Conservation (phyloP, 805 yeast species). For the Cyberlindnera galapagoensis region DNA sequence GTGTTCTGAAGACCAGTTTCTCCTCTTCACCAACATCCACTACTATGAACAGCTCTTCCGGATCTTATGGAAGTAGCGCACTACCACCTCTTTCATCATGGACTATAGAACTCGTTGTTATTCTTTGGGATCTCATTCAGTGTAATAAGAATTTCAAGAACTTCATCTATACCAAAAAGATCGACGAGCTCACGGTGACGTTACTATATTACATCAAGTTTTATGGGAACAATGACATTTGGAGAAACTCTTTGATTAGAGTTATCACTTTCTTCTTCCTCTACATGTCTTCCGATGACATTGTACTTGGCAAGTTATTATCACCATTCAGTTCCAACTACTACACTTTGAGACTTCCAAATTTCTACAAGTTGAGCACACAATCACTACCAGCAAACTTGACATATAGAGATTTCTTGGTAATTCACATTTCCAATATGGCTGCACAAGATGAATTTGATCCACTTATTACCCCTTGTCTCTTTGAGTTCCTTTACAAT, state of each 20-base stretch:
- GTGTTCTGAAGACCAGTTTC: constrained; percentile 18
- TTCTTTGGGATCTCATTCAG: constrained; percentile 73
- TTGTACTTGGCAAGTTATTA: constrained; percentile 34
- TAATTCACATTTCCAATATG: constrained; percentile 44
- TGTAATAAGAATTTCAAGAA: constrained; percentile 55
- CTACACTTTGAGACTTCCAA: constrained; percentile 47
- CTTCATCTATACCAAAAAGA: constrained; percentile 38
- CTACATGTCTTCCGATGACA: constrained; percentile 37
- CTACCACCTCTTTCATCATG: constrained; percentile 38
- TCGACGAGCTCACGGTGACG: constrained; percentile 47
- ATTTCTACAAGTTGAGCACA: constrained; percentile 36
- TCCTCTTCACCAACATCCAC: constrained; percentile 9
- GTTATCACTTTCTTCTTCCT: constrained; percentile 46
- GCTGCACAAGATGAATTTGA: constrained; percentile 31
- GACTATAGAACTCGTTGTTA: constrained; percentile 51
- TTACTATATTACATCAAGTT: constrained; percentile 52
- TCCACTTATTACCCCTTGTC: constrained; percentile 35
- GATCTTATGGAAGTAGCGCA: constrained; percentile 16
- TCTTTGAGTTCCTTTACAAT: constrained; percentile 58
- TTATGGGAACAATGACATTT: constrained; percentile 33
- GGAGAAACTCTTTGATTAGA: constrained; percentile 38
- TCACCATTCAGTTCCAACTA: constrained; percentile 36
- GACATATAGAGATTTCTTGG: constrained; percentile 59
- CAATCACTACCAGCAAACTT: constrained; percentile 30
- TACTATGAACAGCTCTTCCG: constrained; percentile 2